Base-by-base conservation (phyloP, 2,329 filamentous ascomycete species). In the Colletotrichum sublineola region DNA sequence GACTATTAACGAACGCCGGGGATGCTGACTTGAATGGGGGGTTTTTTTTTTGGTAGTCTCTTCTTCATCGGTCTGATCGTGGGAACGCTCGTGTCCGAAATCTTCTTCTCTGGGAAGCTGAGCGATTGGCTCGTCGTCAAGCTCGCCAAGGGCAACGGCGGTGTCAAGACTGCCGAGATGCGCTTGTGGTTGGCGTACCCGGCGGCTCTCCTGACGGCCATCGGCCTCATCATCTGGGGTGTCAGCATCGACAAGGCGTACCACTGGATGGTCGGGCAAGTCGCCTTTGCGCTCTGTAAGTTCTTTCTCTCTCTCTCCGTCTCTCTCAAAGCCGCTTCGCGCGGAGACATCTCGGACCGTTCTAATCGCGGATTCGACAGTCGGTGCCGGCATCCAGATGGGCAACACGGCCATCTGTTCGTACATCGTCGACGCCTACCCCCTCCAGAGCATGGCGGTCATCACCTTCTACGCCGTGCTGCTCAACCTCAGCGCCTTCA, bases 201-300 rank as follows among this genome's bases (percentile, higher is more conserved):
- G 8, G 87, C 86, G 15, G 82, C 84, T 3, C 11, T 86, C 5
- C 69, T 88, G 14, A 87, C 83, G 0, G 82, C 83, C 24, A 77
- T 87, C 8, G 88, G 88, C 0, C 77, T 87, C 44, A 81, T 88
- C 42, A 57, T 90, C 60, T 90, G 88, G 88, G 88, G 88, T 0
- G 76, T 89, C 53, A 88, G 85, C 63, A 80, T 90, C 18, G 87
- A 89, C 70, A 81, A 80, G 52, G 77, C 77, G 0, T 88, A 86
- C 75, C 87, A 90, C 77, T 90, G 87, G 86, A 86, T 88, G 46
- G 84, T 88, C 0, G 88, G 87, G 1, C 87, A 90, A 72, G 78
- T 89, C 4, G 86, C 86, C 0, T 86, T 90, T 73, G 87, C 87
- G 73, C 76, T 90, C 1, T 88, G 85, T 87, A 79, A 79, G 83